Base-by-base conservation (phyloP, 352 stramenopile genomes). In the Pythium oligandrum region DNA sequence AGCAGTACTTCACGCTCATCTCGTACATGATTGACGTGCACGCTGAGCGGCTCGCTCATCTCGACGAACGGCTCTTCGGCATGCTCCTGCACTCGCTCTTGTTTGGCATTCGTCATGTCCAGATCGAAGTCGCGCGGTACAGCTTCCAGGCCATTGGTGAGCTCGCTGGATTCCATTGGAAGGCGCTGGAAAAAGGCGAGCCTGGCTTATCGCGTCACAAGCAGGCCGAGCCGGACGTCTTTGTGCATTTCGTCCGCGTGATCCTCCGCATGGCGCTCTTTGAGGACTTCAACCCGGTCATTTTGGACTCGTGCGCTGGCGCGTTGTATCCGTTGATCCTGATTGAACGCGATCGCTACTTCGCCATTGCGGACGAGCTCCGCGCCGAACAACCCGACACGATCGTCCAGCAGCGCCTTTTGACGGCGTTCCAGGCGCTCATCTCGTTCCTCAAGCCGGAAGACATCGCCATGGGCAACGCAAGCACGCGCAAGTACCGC, bases 1-100 rank as follows among this genome's bases (percentile, higher is more conserved):
- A 90, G 49, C 85, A 94, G 57, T 96, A 95, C 51, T 96, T 96
- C 57, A 91, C 81, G 32, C 65, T 96, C 48, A 75, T 96, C 34
- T 86, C 78, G 17, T 92, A 86, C 55, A 89, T 94, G 76, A 73
- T 94, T 30, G 84, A 94, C 63, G 80, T 93, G 17, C 91, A 94
- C 57, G 78, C 82, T 8, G 75, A 90, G 36, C 91, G 93, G 63
- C 70, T 94, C 35, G 63, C 76, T 34, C 56, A 63, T 4, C 69
- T 94, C 11, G 64, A 80, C n/a, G 68, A 65, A 10, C 58, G 70
- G 2, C 66, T 93, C n/a, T 88, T 94, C 49, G 69, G 69, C 30
- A 86, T 89, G 75, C 58, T 94, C 30, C 55, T 93, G 38, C 70
- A 82, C 46, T 91, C 83, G 36, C 57, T 94, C 32, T 51, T 93